Conservation (phyloP, 225 moss, liverwort and hornwort species). For the Pleurozium schreberi region DNA sequence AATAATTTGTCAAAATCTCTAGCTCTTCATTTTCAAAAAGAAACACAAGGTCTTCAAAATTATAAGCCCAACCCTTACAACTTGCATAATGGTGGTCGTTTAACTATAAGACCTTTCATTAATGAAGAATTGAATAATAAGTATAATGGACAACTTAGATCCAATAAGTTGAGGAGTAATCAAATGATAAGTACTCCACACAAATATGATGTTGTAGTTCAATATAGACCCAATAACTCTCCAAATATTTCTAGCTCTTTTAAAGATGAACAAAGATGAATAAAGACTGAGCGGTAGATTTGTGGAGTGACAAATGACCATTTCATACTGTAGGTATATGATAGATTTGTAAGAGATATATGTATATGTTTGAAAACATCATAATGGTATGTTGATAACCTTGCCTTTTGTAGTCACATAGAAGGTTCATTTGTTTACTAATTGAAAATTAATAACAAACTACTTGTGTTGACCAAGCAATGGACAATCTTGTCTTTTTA, state of each 20-base stretch:
- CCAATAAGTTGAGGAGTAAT: neutral
- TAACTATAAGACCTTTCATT: neutral
- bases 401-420: no score
- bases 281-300: neutral
- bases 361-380: neutral
- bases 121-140: neutral
- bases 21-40: neutral
- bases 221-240: fast-evolving
- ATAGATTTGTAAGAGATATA: neutral
- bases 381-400: no score
- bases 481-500: no score
- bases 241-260: no score
- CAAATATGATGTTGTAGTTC: fast-evolving
- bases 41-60: no score
- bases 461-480: no score
- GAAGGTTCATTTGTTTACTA: no score
- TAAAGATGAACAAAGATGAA: neutral
- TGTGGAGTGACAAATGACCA: neutral
- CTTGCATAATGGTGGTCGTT: no score
- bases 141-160: neutral
- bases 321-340: no score
- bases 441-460: no score
- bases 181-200: neutral
- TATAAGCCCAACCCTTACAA: neutral
- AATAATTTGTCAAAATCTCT: no score